phyloP scores from a whole-genome alignment of 495 filamentous ascomycete genomes.

The Hypoxylon perforatum region DNA sequence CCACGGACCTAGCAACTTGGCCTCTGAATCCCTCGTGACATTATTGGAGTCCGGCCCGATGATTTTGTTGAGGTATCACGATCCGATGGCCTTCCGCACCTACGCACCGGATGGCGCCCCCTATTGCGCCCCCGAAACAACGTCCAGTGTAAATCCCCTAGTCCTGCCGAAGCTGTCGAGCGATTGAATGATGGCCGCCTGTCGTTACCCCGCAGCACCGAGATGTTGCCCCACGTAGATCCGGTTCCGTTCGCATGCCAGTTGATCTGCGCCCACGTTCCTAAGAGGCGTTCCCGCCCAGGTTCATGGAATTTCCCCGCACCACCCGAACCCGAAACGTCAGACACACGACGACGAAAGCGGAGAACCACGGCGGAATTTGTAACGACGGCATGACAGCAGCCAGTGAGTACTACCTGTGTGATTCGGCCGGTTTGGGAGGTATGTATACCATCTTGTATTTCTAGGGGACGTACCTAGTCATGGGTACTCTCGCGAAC shows the following conservation, averaged over 20 bases:
- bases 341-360: conserved; percentile 22
- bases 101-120: conserved; percentile 16
- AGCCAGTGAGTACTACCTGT: background rate
- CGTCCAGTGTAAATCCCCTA: conserved; percentile 28
- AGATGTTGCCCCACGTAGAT: conserved; percentile 35
- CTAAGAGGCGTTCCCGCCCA: conserved; percentile 26
- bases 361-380: conserved; percentile 24
- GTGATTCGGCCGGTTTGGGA: background rate
- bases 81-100: conserved; percentile 28
- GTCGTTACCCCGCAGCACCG: conserved; percentile 33
- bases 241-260: conserved; percentile 32
- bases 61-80: conserved; percentile 38
- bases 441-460: conserved; percentile 12
- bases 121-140: conserved; percentile 17
- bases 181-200: conserved; percentile 26
- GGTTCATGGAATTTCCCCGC: conserved; percentile 16
- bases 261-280: conserved; percentile 35
- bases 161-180: conserved; percentile 23
- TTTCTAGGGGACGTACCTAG: conserved; percentile 34
- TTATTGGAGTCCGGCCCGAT: conserved; percentile 28
- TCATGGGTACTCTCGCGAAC: no score
- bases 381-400: no score
- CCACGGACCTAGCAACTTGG: conserved; percentile 22
- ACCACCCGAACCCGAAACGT: conserved; percentile 33
- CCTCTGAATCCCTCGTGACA: conserved; percentile 24